Percentiles rank a stretch among this genome's conserved stretches.
These are phyloP conservation scores for Selenicereus undatus DNA, from an alignment of 148 eudicot species.

Conservation along the genomic window DNA sequence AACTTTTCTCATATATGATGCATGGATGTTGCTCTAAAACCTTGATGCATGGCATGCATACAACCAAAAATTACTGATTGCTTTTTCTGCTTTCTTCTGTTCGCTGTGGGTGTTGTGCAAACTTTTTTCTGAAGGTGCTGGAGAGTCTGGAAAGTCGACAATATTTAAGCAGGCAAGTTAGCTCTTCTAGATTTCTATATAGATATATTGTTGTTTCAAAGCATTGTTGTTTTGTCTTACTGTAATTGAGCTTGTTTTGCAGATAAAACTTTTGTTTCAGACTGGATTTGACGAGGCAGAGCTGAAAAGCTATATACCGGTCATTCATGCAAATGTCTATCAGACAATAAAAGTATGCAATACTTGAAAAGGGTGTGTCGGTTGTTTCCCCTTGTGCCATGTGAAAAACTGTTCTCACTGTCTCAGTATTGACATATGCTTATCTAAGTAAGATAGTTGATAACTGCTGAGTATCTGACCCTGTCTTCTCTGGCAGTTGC, in stretches of 20 bases:
- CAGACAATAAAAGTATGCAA: conserved; percentile 96
- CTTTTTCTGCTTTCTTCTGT: conserved; percentile 1
- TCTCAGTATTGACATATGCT: conserved; percentile 6
- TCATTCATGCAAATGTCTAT: conserved; percentile 92
- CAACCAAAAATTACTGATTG: background rate
- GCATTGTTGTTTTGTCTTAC: background rate
- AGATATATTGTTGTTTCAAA: background rate
- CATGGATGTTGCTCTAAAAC: background rate
- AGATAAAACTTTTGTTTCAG: conserved; percentile 91
- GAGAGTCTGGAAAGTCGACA: conserved; percentile 97
- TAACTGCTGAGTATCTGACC: conserved; percentile 1
- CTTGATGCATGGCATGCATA: background rate
- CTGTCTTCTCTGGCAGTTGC: conserved; percentile 44
- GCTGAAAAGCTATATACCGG: conserved; percentile 68
- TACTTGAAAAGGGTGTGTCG: conserved; percentile 72
- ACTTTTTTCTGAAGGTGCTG: conserved; percentile 58
- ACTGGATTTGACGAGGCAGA: conserved; percentile 89
- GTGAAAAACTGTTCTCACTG: conserved; percentile 15
- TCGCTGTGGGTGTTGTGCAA: background rate
- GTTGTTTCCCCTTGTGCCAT: conserved; percentile 41
- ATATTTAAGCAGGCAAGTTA: conserved; percentile 85
- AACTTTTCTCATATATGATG: background rate
- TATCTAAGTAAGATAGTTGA: background rate
- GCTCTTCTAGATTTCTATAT: background rate
- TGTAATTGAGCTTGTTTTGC: conserved; percentile 24